phyloP scores from a whole-genome alignment of 1,284 basidiomycete species.

The Tranzscheliella williamsii region DNA sequence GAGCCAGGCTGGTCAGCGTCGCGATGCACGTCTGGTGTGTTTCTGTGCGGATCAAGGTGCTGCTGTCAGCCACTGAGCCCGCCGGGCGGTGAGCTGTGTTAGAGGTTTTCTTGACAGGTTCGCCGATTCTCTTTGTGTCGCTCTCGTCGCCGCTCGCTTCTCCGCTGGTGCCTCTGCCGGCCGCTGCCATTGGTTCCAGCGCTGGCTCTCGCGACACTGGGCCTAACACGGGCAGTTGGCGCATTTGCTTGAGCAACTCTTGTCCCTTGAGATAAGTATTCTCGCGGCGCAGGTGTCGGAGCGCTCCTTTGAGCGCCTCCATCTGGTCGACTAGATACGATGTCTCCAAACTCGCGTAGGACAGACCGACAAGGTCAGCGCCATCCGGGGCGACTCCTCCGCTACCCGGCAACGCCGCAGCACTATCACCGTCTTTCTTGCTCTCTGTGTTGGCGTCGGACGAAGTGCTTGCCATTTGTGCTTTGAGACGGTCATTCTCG shows the following conservation, averaged over 20 bases:
- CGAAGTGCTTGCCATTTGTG: conserved; percentile 57
- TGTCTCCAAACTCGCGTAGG: conserved; percentile 35
- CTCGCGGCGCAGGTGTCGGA: conserved; percentile 85
- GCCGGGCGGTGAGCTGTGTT: not conserved
- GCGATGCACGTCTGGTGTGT: conserved; percentile 8
- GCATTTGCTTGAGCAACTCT: conserved; percentile 80
- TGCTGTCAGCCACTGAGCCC: not conserved
- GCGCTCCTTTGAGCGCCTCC: conserved; percentile 82
- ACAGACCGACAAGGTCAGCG: conserved; percentile 3
- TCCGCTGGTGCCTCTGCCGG: not conserved
- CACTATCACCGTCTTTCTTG: not conserved
- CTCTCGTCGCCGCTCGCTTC: conserved; percentile 21
- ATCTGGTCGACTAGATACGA: conserved; percentile 66
- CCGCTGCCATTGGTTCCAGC: not conserved
- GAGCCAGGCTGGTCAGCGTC: conserved; percentile 14
- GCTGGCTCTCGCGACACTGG: not conserved
- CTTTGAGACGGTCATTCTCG: conserved; percentile 81
- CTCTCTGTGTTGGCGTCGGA: not conserved
- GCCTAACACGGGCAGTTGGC: conserved; percentile 66
- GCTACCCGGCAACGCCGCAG: not conserved
- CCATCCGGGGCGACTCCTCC: conserved; percentile 3
- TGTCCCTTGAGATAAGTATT: conserved; percentile 89
- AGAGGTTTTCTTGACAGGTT: conserved; percentile 4
- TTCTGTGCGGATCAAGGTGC: conserved; percentile 4
- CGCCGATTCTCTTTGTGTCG: conserved; percentile 22